These are phyloP conservation scores for Flaveria bidentis DNA, from an alignment of 129 eudicot species.

Conservation along the genomic window DNA sequence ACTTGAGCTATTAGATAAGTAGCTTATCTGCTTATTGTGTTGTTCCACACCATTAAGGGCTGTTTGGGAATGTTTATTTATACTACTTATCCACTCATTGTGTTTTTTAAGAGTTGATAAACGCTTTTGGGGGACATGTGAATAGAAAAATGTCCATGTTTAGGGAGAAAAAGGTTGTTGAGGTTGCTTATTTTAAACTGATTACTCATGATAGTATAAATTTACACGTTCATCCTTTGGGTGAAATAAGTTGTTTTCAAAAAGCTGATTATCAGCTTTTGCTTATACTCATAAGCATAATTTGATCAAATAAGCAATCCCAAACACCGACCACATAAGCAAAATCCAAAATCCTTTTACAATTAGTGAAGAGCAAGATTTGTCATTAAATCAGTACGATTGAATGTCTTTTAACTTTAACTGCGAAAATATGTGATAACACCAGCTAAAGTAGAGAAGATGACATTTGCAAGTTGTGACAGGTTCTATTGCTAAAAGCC, in stretches of 20 bases:
- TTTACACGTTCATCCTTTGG: background rate
- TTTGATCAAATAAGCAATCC: background rate
- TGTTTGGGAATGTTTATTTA: background rate
- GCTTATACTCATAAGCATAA: background rate
- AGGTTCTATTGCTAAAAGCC: background rate
- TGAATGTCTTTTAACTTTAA: background rate
- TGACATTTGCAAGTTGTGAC: background rate
- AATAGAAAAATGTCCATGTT: background rate
- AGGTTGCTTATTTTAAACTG: background rate
- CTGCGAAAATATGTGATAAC: background rate
- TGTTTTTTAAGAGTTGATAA: background rate
- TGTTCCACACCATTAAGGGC: background rate
- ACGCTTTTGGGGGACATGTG: background rate
- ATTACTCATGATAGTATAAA: background rate
- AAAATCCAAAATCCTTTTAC: background rate
- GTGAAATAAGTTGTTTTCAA: background rate
- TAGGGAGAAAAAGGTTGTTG: background rate
- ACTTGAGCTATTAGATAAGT: background rate
- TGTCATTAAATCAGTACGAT: background rate
- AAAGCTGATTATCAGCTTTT: background rate
- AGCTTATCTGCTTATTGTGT: background rate
- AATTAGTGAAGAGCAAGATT: constrained; percentile 4
- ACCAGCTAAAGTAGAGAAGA: no score
- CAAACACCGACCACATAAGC: background rate
- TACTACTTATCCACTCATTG: background rate